phyloP scores from a whole-genome alignment of 257 asterid species.

The Orobanche coerulescens region DNA sequence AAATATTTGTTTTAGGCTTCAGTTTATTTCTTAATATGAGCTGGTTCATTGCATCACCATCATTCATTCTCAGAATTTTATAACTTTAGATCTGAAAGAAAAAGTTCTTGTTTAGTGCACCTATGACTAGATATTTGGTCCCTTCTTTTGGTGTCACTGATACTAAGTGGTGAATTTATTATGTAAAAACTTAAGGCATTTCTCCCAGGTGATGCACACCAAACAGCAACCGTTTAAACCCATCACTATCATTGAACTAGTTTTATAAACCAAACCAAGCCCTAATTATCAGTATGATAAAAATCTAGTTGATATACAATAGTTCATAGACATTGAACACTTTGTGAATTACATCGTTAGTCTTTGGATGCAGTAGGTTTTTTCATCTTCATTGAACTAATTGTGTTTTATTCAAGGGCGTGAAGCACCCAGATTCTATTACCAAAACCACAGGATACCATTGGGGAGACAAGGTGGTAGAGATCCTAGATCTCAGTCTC shows the following conservation, averaged over 20 bases:
- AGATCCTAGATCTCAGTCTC: slow-evolving; percentile 60
- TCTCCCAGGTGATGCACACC: too few relatives aligned
- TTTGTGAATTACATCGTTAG: too few relatives aligned
- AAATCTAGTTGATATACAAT: too few relatives aligned
- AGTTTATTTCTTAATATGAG: background rate
- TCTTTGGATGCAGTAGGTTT: too few relatives aligned
- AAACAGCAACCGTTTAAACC: too few relatives aligned
- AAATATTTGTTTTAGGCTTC: background rate
- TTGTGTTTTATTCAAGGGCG: slow-evolving; percentile 32
- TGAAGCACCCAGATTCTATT: slow-evolving; percentile 65
- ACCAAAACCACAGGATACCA: slow-evolving; percentile 61
- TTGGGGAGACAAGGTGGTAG: slow-evolving; percentile 63
- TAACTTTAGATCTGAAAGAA: background rate
- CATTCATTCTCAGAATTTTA: background rate
- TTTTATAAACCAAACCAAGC: too few relatives aligned
- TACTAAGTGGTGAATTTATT: background rate
- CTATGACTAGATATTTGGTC: background rate
- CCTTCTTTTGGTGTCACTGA: background rate
- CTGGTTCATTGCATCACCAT: background rate
- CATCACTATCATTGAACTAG: too few relatives aligned
- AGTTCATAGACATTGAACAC: too few relatives aligned
- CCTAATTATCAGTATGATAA: too few relatives aligned
- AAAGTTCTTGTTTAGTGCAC: background rate
- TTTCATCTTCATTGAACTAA: slow-evolving; percentile 15
- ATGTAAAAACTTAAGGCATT: background rate